phyloP scores from a whole-genome alignment of 2,329 filamentous ascomycete genomes.

The Phialocephala sp. region DNA sequence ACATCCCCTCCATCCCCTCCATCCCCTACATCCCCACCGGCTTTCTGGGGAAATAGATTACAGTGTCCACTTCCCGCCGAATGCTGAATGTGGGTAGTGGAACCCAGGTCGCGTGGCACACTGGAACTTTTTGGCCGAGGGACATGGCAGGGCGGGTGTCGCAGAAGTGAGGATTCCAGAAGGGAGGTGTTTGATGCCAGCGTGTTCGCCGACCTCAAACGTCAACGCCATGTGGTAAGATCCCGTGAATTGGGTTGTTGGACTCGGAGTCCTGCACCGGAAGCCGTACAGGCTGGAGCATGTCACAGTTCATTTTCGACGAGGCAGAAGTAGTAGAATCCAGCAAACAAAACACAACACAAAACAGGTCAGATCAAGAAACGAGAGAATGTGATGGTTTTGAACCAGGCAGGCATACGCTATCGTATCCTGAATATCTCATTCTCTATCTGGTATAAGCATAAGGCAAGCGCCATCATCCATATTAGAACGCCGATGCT shows the following conservation, averaged over 20 bases:
- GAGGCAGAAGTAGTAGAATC: neutral
- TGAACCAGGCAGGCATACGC: neutral
- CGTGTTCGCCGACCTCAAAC: neutral
- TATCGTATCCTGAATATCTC: neutral
- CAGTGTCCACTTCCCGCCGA: neutral
- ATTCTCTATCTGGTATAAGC: constrained; percentile 11
- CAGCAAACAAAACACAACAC: neutral
- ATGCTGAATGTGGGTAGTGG: too few species aligned
- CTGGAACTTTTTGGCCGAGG: neutral
- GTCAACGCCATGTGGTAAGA: neutral
- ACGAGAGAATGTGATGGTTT: neutral
- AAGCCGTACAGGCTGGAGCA: neutral
- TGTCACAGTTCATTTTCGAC: neutral
- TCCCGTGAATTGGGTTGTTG: constrained; percentile 1
- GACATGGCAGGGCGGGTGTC: too few species aligned
- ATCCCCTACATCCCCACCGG: neutral
- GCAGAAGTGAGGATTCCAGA: neutral
- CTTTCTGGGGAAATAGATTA: neutral
- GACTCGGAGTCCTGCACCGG: neutral
- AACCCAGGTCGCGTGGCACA: neutral
- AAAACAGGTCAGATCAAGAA: neutral
- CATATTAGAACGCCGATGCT: constrained; percentile 7
- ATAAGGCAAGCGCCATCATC: neutral
- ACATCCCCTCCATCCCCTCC: neutral
- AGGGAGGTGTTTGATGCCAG: neutral